Conservation (phyloP, 2,329 filamentous ascomycete species). For the Fusarium musae region DNA sequence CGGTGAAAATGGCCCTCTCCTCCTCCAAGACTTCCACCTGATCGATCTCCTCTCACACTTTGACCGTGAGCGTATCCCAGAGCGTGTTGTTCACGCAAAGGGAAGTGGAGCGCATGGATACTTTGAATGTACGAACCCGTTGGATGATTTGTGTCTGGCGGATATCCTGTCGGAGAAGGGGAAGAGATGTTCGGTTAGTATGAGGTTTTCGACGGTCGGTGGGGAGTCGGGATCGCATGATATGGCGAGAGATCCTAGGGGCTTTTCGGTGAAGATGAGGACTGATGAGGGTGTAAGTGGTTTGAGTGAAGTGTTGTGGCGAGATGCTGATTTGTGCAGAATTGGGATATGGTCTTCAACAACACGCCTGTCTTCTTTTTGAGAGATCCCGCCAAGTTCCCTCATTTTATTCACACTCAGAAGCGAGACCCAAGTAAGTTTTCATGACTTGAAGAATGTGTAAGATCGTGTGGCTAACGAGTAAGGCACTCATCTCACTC, state of each 20-base stretch:
- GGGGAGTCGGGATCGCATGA: constrained; percentile 79
- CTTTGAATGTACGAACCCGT: constrained; percentile 58
- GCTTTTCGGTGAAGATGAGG: constrained; percentile 78
- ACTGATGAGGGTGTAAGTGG: constrained; percentile 55
- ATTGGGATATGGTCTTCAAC: constrained; percentile 16
- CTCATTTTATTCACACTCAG: constrained; percentile 78
- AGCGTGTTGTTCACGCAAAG: constrained; percentile 70
- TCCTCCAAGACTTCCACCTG: constrained; percentile 70
- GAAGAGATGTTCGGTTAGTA: constrained; percentile 74
- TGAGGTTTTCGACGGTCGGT: constrained; percentile 80
- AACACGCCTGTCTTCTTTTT: constrained; percentile 82
- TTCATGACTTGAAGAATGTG: accelerated
- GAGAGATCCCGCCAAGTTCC: constrained; percentile 79
- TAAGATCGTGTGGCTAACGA: background rate
- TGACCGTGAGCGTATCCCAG: constrained; percentile 70
- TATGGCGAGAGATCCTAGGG: constrained; percentile 76
- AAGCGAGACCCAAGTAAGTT: constrained; percentile 69
- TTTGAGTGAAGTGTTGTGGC: accelerated
- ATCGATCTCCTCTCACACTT: constrained; percentile 71
- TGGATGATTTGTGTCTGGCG: constrained; percentile 66
- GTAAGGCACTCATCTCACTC: constrained; percentile 66
- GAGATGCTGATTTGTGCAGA: background rate
- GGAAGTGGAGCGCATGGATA: constrained; percentile 66
- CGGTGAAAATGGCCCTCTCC: constrained; percentile 67
- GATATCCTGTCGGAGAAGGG: constrained; percentile 68